Conservation (phyloP, 2,329 filamentous ascomycete species). For the Fusarium cicatricum region DNA sequence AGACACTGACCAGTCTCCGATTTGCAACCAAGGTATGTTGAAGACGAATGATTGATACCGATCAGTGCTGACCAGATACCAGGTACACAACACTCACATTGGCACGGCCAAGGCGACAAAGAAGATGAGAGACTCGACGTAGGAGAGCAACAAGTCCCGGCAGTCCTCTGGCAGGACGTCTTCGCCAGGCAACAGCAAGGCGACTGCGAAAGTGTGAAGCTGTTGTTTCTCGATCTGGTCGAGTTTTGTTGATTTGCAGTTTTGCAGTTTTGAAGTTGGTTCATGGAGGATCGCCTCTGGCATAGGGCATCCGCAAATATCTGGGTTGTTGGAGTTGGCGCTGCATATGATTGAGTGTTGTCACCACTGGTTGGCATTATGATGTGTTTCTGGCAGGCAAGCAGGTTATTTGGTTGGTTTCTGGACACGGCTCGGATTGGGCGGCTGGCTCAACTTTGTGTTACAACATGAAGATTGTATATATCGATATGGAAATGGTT, state of each 20-base stretch:
- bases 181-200: constrained; percentile 6
- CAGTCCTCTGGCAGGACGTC: constrained; percentile 5
- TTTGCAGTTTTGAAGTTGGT: constrained; percentile 2
- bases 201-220: not conserved
- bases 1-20: constrained; percentile 92
- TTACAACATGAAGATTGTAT: constrained; percentile 29
- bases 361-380: constrained; percentile 26
- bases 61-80: constrained; percentile 12
- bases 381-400: constrained; percentile 30
- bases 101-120: constrained; percentile 83
- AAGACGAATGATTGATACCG: not conserved
- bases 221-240: constrained; percentile 6
- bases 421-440: constrained; percentile 28
- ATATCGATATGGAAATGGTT: constrained; percentile 36
- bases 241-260: constrained; percentile 8
- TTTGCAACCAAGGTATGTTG: constrained; percentile 87
- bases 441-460: constrained; percentile 1
- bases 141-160: constrained; percentile 5
- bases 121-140: constrained; percentile 58
- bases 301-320: constrained; percentile 12
- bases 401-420: constrained; percentile 31
- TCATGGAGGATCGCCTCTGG: constrained; percentile 22
- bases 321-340: constrained; percentile 37
- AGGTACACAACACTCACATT: constrained; percentile 91
- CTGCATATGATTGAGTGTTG: constrained; percentile 36